Evolutionary conservation across 352 stramenopile genomes (phyloP).

Genomic region (Pythium scleroteichum): DNA sequence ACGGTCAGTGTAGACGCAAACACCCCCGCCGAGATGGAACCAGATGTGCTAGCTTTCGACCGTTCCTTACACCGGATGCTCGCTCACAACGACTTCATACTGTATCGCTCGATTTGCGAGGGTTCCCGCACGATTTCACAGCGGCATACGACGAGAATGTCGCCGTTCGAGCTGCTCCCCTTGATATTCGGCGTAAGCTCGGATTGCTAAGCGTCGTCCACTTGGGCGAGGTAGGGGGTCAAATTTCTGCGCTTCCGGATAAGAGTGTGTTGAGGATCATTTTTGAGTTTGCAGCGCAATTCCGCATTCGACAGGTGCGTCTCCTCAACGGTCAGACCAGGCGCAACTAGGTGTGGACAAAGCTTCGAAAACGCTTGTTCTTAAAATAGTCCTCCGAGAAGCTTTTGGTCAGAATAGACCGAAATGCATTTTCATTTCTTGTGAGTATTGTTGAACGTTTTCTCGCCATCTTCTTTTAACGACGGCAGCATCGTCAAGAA

Average conservation of each 20-base stretch:
- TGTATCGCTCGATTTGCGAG: neutral
- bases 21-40: no score
- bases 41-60: neutral
- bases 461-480: no score
- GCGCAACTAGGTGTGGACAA: no score
- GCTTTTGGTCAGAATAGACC: no score
- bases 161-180: neutral
- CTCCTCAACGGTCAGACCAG: no score
- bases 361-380: no score
- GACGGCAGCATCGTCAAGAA: no score
- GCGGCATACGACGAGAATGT: neutral
- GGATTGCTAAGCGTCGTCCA: neutral
- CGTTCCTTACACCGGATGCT: neutral
- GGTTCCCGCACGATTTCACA: neutral
- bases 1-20: neutral
- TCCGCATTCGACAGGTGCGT: neutral
- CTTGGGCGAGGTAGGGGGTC: neutral
- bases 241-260: neutral
- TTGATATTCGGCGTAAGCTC: neutral
- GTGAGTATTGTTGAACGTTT: no score
- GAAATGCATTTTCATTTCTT: no score
- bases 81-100: neutral
- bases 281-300: constrained; percentile 5
- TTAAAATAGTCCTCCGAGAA: no score
- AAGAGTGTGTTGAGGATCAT: neutral